A percentile compares a stretch with the other conserved stretches of the same genome.
Evolutionary conservation across 495 filamentous ascomycete species (phyloP).

Genomic region (Aspergillus biplanus): DNA sequence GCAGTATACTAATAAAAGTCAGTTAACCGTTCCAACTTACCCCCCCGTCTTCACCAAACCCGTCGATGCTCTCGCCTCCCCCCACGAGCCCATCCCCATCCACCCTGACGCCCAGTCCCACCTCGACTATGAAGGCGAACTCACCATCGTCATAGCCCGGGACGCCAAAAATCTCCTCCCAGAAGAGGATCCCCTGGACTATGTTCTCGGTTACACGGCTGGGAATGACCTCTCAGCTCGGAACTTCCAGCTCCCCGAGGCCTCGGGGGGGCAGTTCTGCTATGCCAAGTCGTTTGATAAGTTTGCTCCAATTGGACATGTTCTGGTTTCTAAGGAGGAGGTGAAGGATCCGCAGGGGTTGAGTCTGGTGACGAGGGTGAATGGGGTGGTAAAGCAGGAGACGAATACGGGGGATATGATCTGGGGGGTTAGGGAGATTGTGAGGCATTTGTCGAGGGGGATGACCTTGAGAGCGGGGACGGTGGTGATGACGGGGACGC

Average conservation of each 20-base stretch:
- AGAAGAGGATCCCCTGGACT: conserved; percentile 62
- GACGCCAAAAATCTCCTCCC: conserved; percentile 57
- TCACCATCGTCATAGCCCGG: conserved; percentile 69
- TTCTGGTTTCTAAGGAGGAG: conserved; percentile 58
- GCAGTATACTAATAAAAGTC: not conserved
- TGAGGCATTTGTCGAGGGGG: conserved; percentile 65
- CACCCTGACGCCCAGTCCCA: conserved; percentile 45
- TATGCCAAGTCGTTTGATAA: conserved; percentile 78
- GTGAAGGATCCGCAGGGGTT: conserved; percentile 62
- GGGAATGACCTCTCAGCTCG: conserved; percentile 76
- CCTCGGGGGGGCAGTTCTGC: conserved; percentile 68
- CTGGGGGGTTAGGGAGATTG: conserved; percentile 66
- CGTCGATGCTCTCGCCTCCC: conserved; percentile 62
- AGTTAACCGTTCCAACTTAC: conserved; percentile 59
- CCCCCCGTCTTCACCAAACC: conserved; percentile 79
- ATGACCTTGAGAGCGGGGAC: conserved; percentile 71
- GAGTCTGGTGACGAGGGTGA: conserved; percentile 60
- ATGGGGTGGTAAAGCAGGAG: conserved; percentile 68
- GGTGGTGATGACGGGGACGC: conserved; percentile 75
- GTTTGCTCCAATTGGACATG: conserved; percentile 76
- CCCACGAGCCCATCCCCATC: conserved; percentile 60
- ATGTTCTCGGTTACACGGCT: conserved; percentile 72
- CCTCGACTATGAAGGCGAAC: conserved; percentile 73
- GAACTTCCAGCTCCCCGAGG: conserved; percentile 66
- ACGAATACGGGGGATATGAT: conserved; percentile 70